Evolutionary conservation across 192 early-diverging fungal species (phyloP).

Genomic region (Spizellomyces punctatus): DNA sequence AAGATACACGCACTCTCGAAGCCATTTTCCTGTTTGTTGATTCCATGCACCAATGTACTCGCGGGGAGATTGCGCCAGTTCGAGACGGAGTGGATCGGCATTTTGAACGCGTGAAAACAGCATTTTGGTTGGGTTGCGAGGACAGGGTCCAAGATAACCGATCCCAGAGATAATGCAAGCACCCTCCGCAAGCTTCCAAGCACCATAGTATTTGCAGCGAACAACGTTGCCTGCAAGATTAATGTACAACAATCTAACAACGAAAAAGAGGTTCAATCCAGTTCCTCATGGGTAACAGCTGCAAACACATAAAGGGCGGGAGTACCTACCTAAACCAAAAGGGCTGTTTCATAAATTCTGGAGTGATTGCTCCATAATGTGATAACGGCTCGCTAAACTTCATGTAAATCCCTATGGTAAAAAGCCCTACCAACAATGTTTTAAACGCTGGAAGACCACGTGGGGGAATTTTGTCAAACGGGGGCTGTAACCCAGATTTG

Average conservation of each 20-base stretch:
- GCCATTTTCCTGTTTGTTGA: slow-evolving; percentile 83
- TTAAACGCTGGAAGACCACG: slow-evolving; percentile 19
- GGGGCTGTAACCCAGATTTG: slow-evolving; percentile 4
- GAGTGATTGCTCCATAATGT: slow-evolving; percentile 1
- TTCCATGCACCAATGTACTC: slow-evolving; percentile 75
- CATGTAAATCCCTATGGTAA: slow-evolving; percentile 22
- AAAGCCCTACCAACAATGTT: slow-evolving; percentile 23
- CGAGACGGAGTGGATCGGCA: slow-evolving; percentile 63
- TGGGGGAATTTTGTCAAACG: slow-evolving; percentile 34
- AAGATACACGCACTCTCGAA: slow-evolving; percentile 80
- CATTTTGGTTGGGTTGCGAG: slow-evolving; percentile 43
- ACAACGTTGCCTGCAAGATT: slow-evolving; percentile 35
- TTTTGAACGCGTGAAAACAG: slow-evolving; percentile 77
- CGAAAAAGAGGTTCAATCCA: background rate
- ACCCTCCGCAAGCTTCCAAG: slow-evolving; percentile 89
- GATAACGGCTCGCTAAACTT: slow-evolving; percentile 19
- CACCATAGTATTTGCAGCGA: slow-evolving; percentile 47
- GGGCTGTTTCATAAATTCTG: slow-evolving; percentile 5
- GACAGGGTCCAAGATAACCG: slow-evolving; percentile 73
- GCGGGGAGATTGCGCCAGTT: slow-evolving; percentile 64
- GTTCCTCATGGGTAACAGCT: background rate
- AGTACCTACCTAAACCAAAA: slow-evolving; percentile 18
- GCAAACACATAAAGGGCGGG: background rate
- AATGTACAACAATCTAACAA: slow-evolving; percentile 28
- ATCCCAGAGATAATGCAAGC: slow-evolving; percentile 81